These are phyloP conservation scores for Melanogaster broomeanus DNA, from an alignment of 768 basidiomycete species.

Conservation along the genomic window DNA sequence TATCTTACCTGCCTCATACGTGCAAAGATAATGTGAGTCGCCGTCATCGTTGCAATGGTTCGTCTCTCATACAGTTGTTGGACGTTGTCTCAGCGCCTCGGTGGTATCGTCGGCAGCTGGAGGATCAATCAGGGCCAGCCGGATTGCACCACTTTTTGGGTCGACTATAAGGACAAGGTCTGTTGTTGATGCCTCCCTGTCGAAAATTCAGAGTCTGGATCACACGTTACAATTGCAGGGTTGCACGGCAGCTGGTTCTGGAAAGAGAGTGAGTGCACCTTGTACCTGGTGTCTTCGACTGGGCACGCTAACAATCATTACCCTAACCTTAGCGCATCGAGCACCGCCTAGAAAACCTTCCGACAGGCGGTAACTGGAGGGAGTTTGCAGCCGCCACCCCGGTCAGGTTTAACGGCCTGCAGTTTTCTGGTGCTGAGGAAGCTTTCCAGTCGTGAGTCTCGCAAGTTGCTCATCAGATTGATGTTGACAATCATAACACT, in stretches of 20 bases:
- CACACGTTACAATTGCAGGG: conserved; percentile 15
- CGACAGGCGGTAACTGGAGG: conserved; percentile 27
- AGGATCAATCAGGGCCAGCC: conserved; percentile 26
- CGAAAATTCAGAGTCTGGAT: neutral
- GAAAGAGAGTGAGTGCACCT: conserved; percentile 20
- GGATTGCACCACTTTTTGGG: conserved; percentile 26
- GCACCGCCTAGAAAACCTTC: conserved; percentile 30
- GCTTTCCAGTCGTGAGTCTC: too few relatives aligned
- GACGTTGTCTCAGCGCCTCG: conserved; percentile 14
- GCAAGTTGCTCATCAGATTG: too few relatives aligned
- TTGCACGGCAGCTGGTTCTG: conserved; percentile 23
- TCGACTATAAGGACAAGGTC: conserved; percentile 10
- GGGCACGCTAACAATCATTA: neutral
- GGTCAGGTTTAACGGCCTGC: conserved; percentile 20
- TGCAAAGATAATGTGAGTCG: too few relatives aligned
- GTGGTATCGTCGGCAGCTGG: conserved; percentile 27
- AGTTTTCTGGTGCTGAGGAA: conserved; percentile 24
- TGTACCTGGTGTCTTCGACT: neutral
- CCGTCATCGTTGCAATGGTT: too few relatives aligned
- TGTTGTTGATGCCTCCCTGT: conserved; percentile 10
- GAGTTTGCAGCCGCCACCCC: conserved; percentile 38
- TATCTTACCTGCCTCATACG: too few relatives aligned
- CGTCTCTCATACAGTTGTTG: too few relatives aligned
- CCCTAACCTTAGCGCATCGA: conserved; percentile 26
- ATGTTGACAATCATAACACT: too few relatives aligned